Base-by-base conservation (phyloP, 495 filamentous ascomycete genomes). In the Clohesyomyces aquaticus region DNA sequence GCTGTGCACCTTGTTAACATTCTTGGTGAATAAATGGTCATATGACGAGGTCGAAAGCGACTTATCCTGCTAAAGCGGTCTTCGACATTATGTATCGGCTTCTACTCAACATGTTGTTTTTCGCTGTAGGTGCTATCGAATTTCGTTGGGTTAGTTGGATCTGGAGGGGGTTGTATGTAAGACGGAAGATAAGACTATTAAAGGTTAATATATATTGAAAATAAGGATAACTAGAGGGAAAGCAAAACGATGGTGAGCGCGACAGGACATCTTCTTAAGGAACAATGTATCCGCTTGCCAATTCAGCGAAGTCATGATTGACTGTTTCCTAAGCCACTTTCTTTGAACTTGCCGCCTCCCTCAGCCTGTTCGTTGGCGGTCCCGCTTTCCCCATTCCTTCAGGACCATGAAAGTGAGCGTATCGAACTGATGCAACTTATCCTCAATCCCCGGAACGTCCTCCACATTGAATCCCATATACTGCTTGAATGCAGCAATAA, bases 371-470 rank as follows among this genome's bases (percentile, higher is more conserved):
- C 32, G 14, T 14, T 38, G 32, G 6, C 32, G 14, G 14, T 38
- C 32, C 32, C 14, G 32, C 32, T 42, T 55, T 8, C 29, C 29
- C 53, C 53, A 55, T 22, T 26, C 29, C 53, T 55, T 55, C 53
- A 55, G 18, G 1, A 55, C n/a, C 41, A 11, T 26, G 19, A 55
- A 42, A 10, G 28, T 9, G 2, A 42, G 18, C 16, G 41, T 21
- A 22, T 42, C 32, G 22, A 55, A 26, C 16, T 21, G 2, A 1
- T 1, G 25, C 19, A 55, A 14, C 18, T 23, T 43, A 3, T 41
- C 53, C 10, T 55, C 53, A 21, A 28, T 9, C 2, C 53, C 53
- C 9, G 28, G 29, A 12, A 42, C 18, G 10, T 22, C 10, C 10
- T 9, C 12, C n/a, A 42, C 19, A 22, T 55, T 19, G 21, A 55